Evolutionary conservation across 441 rosid species (phyloP).

Genomic region (Iberis amara): DNA sequence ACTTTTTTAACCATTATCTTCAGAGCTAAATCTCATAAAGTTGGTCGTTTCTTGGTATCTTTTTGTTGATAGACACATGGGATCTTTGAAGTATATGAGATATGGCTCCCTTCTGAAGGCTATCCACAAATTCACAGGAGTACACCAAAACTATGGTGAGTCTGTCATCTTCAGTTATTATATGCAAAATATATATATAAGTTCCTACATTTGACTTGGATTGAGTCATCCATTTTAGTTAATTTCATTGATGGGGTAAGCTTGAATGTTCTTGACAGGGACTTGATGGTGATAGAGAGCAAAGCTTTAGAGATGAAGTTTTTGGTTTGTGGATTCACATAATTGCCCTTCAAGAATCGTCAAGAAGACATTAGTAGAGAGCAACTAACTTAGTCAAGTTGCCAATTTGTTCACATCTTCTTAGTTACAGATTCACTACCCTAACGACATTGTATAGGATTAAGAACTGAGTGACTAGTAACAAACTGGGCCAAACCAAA

Average conservation of each 20-base stretch:
- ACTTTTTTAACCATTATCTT: not conserved
- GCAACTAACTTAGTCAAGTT: not conserved
- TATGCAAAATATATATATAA: not conserved
- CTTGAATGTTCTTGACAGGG: constrained; percentile 20
- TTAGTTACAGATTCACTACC: constrained; percentile 4
- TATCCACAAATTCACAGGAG: constrained; percentile 63
- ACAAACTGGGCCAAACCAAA: too few relatives aligned
- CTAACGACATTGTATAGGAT: not conserved
- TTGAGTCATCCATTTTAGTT: too few relatives aligned
- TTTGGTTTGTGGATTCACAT: constrained; percentile 16
- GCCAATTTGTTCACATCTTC: constrained; percentile 4
- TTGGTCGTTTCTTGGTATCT: constrained; percentile 23
- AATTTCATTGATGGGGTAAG: not conserved
- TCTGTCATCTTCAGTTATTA: constrained; percentile 20
- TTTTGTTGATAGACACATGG: constrained; percentile 58
- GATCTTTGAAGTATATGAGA: constrained; percentile 62
- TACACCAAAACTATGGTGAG: constrained; percentile 75
- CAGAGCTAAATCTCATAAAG: constrained; percentile 17
- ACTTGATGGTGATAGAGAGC: constrained; percentile 21
- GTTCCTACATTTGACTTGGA: not conserved
- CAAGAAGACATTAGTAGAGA: constrained; percentile 12
- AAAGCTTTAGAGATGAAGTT: constrained; percentile 10
- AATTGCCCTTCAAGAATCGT: not conserved
- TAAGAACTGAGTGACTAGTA: too few relatives aligned
- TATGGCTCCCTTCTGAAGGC: constrained; percentile 63